Base-by-base conservation (phyloP, 75 land plant species). In the Ceratopteris richardii region DNA sequence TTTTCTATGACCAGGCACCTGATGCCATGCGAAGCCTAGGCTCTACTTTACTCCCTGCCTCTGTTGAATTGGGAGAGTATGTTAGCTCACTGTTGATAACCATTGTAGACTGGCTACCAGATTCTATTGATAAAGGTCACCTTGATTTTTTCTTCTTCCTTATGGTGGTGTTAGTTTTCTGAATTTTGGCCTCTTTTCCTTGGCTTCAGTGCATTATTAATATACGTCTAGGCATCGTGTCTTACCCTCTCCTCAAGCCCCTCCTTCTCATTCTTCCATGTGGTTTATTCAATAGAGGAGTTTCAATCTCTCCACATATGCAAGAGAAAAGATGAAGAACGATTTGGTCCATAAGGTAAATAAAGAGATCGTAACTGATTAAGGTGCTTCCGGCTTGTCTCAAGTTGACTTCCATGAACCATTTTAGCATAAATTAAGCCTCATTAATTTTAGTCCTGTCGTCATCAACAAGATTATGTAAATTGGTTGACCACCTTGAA, bases 111-210 rank as follows among this genome's bases (percentile, higher is more conserved):
- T 85, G 89, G 89, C 71, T 85, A 10, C 72, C 82, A 1, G 51
- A 11, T 14, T 48, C 51, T 11, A 47, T 85, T 2, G 79, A 85
- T 62, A 14, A 22, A 1, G 85, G 89, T 10, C 79, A 76, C 46
- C 61, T 85, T 63, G 85, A 85, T 51, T 63, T 68, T 39, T 85
- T 85, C 54, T 85, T 75, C 63, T 79, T 72, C 64, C 64, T 79
- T 1, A 82, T 17, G 82, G 85, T 2, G 68, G 23, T 0, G 66
- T 82, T 0, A 69, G 73, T 0, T 64, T 56, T 10, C n/a, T 79
- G 9, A 81, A 85, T 60, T 76, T 82, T 25, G 44, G 19, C 51
- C 19, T 48, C 19, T 48, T 48, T 19, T 18, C 6, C 18, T 18
- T 48, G 19, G 51, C 51, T 11, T 9, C 51, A 19, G 6, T 18